Base-by-base conservation (phyloP, 2,329 filamentous ascomycete genomes). In the Aspergillus jensenii region DNA sequence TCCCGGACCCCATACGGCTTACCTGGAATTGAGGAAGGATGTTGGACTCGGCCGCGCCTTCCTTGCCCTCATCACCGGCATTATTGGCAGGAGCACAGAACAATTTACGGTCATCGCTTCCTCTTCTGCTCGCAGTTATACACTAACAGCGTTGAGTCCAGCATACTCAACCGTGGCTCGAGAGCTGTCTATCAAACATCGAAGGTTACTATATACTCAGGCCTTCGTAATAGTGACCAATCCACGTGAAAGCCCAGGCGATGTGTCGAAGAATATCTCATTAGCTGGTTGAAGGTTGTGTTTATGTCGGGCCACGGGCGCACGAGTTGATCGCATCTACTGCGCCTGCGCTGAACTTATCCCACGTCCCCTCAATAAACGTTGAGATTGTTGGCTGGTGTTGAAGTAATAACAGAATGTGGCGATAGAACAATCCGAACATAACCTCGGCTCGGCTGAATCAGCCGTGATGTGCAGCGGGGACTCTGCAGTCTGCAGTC, bases 401-500 rank as follows among this genome's bases (percentile, higher is more conserved):
- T 47, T 47, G 45, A 47, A 25, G 33, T 12, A 14, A 6, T 4
- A 41, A 6, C 14, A n/a, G 17, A 17, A 41, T 19, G 8, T 11
- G 21, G 31, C 51, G 52, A 59, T 50, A 52, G 55, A 59, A 56
- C 50, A 56, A 40, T 31, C 41, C 21, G 6, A 31, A 21, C 45
- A 59, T 47, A 56, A 49, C 58, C 58, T 59, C 58, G 58, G 58
- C 39, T 56, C 17, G n/a, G 19, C 53, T 53, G 44, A 56, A 35
- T 53, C 53, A 59, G 19, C 48, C 31, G 25, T 27, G 49, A 25
- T 23, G 27, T n/a, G 39, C 47, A 50, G 47, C 50, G 50, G 50
- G 25, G 39, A 39, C 17, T 27, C 27, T 31, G 8, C 21, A 21
- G 21, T 21, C 21, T 21, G 21, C 23, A 33, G 14, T 37, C 21